phyloP scores from a whole-genome alignment of 1,284 basidiomycete genomes.

The Porogramme epimiltina region DNA sequence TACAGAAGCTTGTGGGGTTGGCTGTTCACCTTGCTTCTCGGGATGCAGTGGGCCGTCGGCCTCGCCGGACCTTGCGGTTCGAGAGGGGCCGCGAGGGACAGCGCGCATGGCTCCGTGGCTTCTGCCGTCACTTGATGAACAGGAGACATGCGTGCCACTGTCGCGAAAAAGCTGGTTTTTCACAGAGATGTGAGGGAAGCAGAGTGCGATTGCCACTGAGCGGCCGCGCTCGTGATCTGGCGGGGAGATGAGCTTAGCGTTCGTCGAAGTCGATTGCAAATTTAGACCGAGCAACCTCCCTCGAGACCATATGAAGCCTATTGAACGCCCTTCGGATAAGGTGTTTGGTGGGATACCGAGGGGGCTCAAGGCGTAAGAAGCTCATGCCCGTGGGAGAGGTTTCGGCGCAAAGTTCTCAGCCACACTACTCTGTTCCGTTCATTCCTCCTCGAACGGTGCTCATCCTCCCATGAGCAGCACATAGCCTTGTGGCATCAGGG shows the following conservation, averaged over 20 bases:
- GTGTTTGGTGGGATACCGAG: neutral
- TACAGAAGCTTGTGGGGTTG: neutral
- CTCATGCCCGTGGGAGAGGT: neutral
- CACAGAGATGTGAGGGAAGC: conserved; percentile 7
- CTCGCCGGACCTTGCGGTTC: conserved; percentile 4
- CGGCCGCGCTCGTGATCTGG: conserved; percentile 4
- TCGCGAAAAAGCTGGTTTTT: conserved; percentile 3
- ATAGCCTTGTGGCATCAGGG: neutral
- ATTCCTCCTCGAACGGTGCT: neutral
- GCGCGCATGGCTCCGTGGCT: conserved; percentile 16
- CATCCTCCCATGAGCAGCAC: neutral
- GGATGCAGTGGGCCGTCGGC: neutral
- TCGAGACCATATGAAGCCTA: neutral
- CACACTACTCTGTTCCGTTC: neutral
- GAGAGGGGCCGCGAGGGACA: conserved; percentile 1
- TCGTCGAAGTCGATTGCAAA: conserved; percentile 14
- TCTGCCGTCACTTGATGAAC: conserved; percentile 16
- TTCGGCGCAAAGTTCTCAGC: neutral
- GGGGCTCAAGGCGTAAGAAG: neutral
- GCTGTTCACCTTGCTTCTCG: neutral
- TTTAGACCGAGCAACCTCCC: conserved; percentile 5
- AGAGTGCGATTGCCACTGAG: conserved; percentile 2
- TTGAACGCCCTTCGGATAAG: neutral
- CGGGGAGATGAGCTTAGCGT: neutral
- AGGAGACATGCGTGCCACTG: conserved; percentile 9